Evolutionary conservation across 345 rosid genomes (phyloP).

Genomic region (Brassica juncea): DNA sequence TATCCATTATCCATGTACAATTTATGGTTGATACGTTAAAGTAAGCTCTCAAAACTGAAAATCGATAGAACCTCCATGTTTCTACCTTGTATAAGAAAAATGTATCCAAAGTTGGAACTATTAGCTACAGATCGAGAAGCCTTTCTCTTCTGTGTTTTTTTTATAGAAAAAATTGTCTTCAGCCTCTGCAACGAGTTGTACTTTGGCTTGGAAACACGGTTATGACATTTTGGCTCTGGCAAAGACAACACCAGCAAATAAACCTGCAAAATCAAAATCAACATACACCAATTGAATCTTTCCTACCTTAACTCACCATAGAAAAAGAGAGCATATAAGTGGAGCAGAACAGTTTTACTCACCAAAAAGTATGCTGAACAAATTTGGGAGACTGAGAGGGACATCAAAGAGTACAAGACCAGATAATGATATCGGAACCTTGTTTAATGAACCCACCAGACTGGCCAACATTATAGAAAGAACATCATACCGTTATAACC

Average conservation of each 20-base stretch:
- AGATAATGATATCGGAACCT: conserved; percentile 81
- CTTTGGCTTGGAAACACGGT: conserved; percentile 17
- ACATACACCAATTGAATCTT: not conserved
- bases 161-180: not conserved
- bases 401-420: conserved; percentile 77
- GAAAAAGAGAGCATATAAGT: not conserved
- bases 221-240: conserved; percentile 91
- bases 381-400: conserved; percentile 70
- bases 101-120: not conserved
- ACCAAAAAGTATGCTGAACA: conserved; percentile 90
- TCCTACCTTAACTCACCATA: not conserved
- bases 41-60: not conserved
- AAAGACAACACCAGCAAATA: conserved; percentile 79
- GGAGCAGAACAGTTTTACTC: conserved; percentile 25
- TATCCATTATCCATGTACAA: not conserved
- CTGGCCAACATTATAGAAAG: conserved; percentile 42
- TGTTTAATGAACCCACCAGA: conserved; percentile 87
- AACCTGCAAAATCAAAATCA: conserved; percentile 52
- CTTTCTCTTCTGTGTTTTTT: conserved; percentile 1
- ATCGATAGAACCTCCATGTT: not conserved
- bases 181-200: conserved; percentile 7
- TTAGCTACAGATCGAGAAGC: not conserved
- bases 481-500: not conserved
- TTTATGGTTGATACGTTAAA: not conserved
- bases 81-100: not conserved